These are phyloP conservation scores for Malus hybrid DNA, from an alignment of 331 rosid species.

Conservation along the genomic window DNA sequence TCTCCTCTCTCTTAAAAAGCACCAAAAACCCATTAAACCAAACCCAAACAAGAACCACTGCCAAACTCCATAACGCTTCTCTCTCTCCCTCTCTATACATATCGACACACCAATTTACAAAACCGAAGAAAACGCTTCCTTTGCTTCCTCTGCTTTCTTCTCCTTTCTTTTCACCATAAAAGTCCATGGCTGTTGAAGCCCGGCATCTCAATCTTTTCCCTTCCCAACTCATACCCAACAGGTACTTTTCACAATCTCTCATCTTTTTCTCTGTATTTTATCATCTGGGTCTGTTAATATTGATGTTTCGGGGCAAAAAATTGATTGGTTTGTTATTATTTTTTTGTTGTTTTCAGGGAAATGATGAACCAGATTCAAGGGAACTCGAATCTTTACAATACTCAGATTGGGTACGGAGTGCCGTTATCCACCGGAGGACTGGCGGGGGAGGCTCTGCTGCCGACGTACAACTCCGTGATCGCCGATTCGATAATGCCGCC, in stretches of 20 bases:
- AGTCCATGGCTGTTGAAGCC: conserved; percentile 85
- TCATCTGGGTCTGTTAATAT: background rate
- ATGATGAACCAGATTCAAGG: conserved; percentile 54
- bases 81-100: background rate
- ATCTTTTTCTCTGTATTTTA: background rate
- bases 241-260: conserved; percentile 23
- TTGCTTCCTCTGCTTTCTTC: background rate
- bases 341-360: conserved; percentile 24
- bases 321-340: background rate
- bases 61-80: background rate
- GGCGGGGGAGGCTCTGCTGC: conserved; percentile 34
- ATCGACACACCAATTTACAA: background rate
- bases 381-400: conserved; percentile 25
- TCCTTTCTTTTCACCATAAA: background rate
- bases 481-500: conserved; percentile 37
- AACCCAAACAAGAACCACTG: background rate
- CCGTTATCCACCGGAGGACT: conserved; percentile 31
- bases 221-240: conserved; percentile 47
- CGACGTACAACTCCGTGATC: conserved; percentile 36
- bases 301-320: background rate
- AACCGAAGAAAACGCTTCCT: background rate
- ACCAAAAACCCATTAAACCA: background rate
- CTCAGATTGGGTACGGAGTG: conserved; percentile 35
- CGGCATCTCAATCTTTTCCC: conserved; percentile 66
- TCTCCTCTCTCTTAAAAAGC: background rate